Base-by-base conservation (phyloP, 352 stramenopile genomes). In the Globisporangium parvum region DNA sequence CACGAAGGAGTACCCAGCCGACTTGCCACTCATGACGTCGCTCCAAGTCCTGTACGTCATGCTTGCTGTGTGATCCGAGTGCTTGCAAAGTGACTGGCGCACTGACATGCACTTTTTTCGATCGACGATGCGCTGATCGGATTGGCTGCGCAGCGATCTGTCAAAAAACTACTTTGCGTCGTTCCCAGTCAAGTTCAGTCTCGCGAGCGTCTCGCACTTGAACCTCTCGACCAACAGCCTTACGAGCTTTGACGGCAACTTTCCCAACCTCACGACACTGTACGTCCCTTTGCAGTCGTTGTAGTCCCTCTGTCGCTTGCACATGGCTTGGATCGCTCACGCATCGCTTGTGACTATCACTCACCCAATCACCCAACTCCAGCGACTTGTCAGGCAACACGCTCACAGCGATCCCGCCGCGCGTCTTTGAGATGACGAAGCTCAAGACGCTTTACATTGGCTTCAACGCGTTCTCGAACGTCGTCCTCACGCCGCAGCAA, bases 211-310 rank as follows among this genome's bases (percentile, higher is more conserved):
- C 55, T 39, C 66, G 33, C 62, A 58, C 26, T 66, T 87, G 26
- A 87, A 87, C 54, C 53, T 85, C 51, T 85, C 74, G 28, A 75
- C 47, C 17, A 87, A 87, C 54, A 71, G 65, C 20, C 65, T 87
- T 20, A 71, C 59, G 6, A 65, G 53, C 6, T 87, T 80, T 40
- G 69, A 75, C 26, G 74, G 67, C n/a, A 28, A 64, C 41, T 83
- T 83, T 42, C 69, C 75, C 0, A 70, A 71, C 41, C 60, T 89
- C 26, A 69, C 52, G 10, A 79, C 68, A 20, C 62, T 89, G 65
- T 87, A 73, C 39, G 75, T 69, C 6, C 2, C 17, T n/a, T n/a
- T n/a, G n/a, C n/a, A n/a, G n/a, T n/a, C 39, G 2, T 28, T 28
- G 26, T 28, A 50, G 51, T 24, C 39, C 12, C 31, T 2, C 24